Conservation (phyloP, 2,329 filamentous ascomycete genomes). For the Exophiala dermatitidis region DNA sequence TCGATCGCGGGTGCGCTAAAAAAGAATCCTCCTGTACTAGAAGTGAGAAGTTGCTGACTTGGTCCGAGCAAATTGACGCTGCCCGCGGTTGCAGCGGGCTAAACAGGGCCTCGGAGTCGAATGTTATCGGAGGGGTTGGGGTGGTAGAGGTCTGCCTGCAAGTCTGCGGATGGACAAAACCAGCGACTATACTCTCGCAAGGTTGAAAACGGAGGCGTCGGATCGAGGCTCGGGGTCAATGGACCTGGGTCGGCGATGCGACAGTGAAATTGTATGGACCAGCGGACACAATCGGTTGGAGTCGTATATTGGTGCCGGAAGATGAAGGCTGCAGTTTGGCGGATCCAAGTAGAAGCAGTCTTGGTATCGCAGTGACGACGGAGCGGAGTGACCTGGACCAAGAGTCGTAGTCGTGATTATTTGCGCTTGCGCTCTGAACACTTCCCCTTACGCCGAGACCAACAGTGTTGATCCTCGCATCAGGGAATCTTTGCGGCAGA, state of each 20-base stretch:
- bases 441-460: background rate
- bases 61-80: background rate
- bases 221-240: too few species aligned
- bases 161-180: background rate
- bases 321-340: background rate
- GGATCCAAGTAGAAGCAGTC: background rate
- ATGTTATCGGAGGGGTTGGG: background rate
- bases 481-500: too few species aligned
- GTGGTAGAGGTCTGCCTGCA: background rate
- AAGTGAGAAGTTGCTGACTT: background rate
- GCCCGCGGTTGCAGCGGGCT: background rate
- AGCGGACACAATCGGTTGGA: background rate
- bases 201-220: too few species aligned
- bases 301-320: constrained; percentile 1
- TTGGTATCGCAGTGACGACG: constrained; percentile 1
- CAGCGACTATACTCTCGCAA: too few species aligned
- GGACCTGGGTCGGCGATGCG: too few species aligned
- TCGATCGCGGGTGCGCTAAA: background rate
- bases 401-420: background rate
- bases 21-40: background rate
- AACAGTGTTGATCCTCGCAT: too few species aligned
- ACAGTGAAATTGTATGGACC: too few species aligned
- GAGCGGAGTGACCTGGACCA: background rate
- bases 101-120: background rate
- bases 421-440: background rate